Evolutionary conservation across 2,329 filamentous ascomycete genomes (phyloP), one percentile per base, ranked within the genome.

Genomic region (Fusarium sp.): DNA sequence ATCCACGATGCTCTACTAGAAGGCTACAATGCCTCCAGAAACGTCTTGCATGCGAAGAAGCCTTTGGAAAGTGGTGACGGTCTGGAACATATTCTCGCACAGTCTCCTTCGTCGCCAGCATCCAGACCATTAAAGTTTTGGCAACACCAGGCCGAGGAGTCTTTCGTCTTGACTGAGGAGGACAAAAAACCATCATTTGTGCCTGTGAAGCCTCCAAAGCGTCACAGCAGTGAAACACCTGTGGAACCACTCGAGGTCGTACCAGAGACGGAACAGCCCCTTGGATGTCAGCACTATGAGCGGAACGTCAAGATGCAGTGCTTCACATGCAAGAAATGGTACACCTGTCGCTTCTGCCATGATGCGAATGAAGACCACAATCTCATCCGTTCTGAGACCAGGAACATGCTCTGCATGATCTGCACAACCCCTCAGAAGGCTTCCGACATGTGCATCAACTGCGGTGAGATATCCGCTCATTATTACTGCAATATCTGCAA

Each of bases 401-500:
- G 92, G 82, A 93, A 98, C 78, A 99, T 99, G 96, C 89, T 99
- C 7, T 99, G 96, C 82, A 99, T 99, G 96, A 87, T 95, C 31
- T 99, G 96, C 82, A 91, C 92, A 8, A 94, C 93, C 65, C 92
- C 96, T 2, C 96, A 99, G 78, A 90, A 90, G 66, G 95, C 93
- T 5, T 91, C 90, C 34, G 94, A 97, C 72, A 87, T 90, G 61
- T 99, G 96, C 81, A 87, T 89, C 60, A 88, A 90, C 65, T 99
- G 96, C 80, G 93, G 92, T 20, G 90, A 91, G 75, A 89, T 91
- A 67, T 90, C 94, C 8, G 95, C 96, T 14, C 93, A 93, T 79
- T 98, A 98, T 82, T 99, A 97, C 81, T 99, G 96, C 84, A 89
- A 91, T 63, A 93, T 96, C 64, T 99, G 96, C 87, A 98, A 98